Base-by-base conservation (phyloP, 2,329 filamentous ascomycete genomes). In the Claviceps capensis region DNA sequence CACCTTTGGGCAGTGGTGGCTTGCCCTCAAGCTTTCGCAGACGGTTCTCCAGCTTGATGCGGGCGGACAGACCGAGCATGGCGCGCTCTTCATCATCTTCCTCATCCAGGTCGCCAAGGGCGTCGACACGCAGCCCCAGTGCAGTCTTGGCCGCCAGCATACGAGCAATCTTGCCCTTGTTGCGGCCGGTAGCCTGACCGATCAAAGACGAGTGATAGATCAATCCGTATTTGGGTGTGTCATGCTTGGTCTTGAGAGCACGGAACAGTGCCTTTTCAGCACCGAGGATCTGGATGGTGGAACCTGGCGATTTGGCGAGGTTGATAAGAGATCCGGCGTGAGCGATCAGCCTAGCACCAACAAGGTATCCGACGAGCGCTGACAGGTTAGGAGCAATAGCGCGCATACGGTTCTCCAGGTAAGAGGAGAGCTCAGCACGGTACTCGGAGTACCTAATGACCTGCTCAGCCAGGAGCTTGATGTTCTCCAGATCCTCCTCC, bases 131-230 rank as follows among this genome's bases (percentile, higher is more conserved):
- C 48, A 96, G 77, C 76, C 90, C 90, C 49, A 98, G 81, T 26
- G 93, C 88, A 47, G 91, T 83, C 77, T 97, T 97, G 60, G 91
- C 86, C 48, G 93, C 86, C 55, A 98, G 79, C 76, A 95, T 89
- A 78, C 93, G 88, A 43, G 93, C 93, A 65, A 98, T 95, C 78
- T 98, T 98, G 62, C 93, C 93, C 83, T 98, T 98, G 77, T 97
- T 97, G 76, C 88, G 91, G 63, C 93, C 93, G 19, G 88, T 95
- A 34, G 93, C 93, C 73, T 98, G 93, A 45, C 93, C 94, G 58
- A 98, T 94, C 46, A 98, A 80, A 30, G 88, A 93, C 48, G 87
- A 86, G 70, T 95, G 86, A 73, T 93, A 94, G 67, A 94, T 88
- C 58, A 95, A 78, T 78, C 93, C 93, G 64, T 97, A 98, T 72